A percentile compares a stretch with the other conserved stretches of the same genome.
phyloP scores from a whole-genome alignment of 768 basidiomycete genomes.

The Amyloporia xantha region DNA sequence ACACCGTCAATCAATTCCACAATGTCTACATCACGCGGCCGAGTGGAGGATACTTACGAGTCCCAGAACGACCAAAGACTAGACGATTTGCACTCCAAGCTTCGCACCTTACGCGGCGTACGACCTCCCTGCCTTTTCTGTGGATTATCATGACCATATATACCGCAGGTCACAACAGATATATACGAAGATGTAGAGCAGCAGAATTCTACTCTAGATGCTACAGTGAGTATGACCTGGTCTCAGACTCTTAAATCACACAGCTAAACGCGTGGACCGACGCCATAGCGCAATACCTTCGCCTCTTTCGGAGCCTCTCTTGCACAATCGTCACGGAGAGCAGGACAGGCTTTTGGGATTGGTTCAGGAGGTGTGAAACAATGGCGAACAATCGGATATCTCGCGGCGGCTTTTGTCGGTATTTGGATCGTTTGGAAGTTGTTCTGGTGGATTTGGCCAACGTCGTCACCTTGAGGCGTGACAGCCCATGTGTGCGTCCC shows the following conservation, averaged over 20 bases:
- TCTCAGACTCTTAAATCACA: not conserved
- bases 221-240: conserved; percentile 47
- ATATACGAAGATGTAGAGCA: conserved; percentile 80
- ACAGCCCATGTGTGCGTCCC: not conserved
- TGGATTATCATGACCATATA: conserved; percentile 6
- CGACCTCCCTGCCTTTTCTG: conserved; percentile 14
- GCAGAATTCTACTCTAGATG: conserved; percentile 74
- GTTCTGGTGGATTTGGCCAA: conserved; percentile 19
- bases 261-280: conserved; percentile 1
- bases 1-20: too few relatives aligned
- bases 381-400: conserved; percentile 57
- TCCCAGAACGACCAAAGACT: conserved; percentile 79
- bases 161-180: conserved; percentile 71
- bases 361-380: conserved; percentile 60
- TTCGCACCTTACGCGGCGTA: conserved; percentile 77
- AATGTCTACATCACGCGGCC: conserved; percentile 32
- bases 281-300: conserved; percentile 57
- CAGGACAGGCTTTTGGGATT: conserved; percentile 69
- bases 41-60: conserved; percentile 72
- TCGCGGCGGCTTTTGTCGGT: conserved; percentile 46
- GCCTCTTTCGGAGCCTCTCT: conserved; percentile 56
- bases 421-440: conserved; percentile 23
- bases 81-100: conserved; percentile 80
- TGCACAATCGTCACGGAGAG: conserved; percentile 60
- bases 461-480: conserved; percentile 1